Base-by-base conservation (phyloP, 176 grass and related monocot genomes). In the Oryza brachyantha region DNA sequence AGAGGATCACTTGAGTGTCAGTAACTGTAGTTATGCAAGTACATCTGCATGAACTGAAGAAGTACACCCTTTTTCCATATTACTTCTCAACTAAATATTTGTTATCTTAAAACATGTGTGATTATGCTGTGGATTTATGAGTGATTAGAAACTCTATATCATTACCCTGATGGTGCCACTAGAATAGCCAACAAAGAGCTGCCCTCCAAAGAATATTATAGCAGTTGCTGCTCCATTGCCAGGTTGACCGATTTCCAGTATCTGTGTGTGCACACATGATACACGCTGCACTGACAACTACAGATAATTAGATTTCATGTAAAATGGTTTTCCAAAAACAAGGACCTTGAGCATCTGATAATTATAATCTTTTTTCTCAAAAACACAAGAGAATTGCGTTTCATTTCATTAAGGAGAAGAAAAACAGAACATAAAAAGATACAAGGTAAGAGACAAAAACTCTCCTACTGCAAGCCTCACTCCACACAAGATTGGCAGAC, bases 261-360 rank as follows among this genome's bases (percentile, higher is more conserved):
- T 95, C 87, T 99, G 92, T 83, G 92, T 99, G 86, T 99, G 96
- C 57, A 95, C 90, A 89, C 92, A 99, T 58, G 96, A 95, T 64
- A 99, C 88, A 79, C 88, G 72, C 96, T 99, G 96, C 83, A 92
- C 19, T 71, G 69, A 88, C 80, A 79, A 88, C 40, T 77, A 84
- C 14, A 75, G 58, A 35, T 61, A 73, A 81, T 91, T 81, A 91
- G 27, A 77, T 63, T 50, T 66, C 73, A 36, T 65, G 70, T 70
- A 70, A 88, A 69, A 36, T 61, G 54, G 46, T 35, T 62, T 48
- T 76, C 48, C 39, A 58, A 32, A 29, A 24, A 74, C 25, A 80
- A 36, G 37, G 62, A 75, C 62, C 48, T 60, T 14, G 10, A 37
- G 34, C 10, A 68, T 40, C 26, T 73, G 75, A 38, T 68, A 43